Evolutionary conservation across 768 basidiomycete genomes (phyloP), one percentile per base, ranked within the genome.

Genomic region (Mycena chlorophos): DNA sequence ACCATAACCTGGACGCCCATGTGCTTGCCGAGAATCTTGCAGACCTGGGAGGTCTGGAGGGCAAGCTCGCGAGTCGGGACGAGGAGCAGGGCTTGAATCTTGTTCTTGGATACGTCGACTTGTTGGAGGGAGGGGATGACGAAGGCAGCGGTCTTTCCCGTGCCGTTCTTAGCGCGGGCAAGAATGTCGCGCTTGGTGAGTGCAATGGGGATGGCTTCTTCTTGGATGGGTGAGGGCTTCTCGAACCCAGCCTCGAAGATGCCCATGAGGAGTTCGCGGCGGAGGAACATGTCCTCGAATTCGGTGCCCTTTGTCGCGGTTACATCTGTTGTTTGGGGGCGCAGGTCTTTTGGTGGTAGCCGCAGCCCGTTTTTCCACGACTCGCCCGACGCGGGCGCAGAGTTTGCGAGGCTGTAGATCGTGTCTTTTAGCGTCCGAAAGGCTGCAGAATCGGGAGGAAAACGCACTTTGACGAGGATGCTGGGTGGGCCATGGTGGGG

Each of bases 201-300:
- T 34, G 95, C 94, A 65, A 93, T 85, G 52, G 96, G 96, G 66
- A 98, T 98, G 51, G 96, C 91, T 78, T 97, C 92, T 83, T 99
- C 96, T 80, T 99, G 96, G 73, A 99, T 98, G 59, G 96, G 96
- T 23, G 93, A 96, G 39, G 96, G 96, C 64, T 81, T 87, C 75
- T 98, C 96, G 70, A 94, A 96, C 54, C 96, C 96, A 63, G 95
- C 97, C 75, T 98, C 94, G 66, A 95, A 99, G 71, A 98, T 97
- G 66, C 96, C 96, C 96, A 99, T 98, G 71, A 99, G 85, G 58
- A 99, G 86, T 75, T 98, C 96, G 63, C 96, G 85, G 53, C 89
- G 85, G 68, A 96, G 81, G 72, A 76, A 84, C 86, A 94, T 91
- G 69, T 95, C 93, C 75, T 99, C 97, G 62, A 97, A 99, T 69